Conservation (phyloP, 257 asterid species). For the Anisodus acutangulus region DNA sequence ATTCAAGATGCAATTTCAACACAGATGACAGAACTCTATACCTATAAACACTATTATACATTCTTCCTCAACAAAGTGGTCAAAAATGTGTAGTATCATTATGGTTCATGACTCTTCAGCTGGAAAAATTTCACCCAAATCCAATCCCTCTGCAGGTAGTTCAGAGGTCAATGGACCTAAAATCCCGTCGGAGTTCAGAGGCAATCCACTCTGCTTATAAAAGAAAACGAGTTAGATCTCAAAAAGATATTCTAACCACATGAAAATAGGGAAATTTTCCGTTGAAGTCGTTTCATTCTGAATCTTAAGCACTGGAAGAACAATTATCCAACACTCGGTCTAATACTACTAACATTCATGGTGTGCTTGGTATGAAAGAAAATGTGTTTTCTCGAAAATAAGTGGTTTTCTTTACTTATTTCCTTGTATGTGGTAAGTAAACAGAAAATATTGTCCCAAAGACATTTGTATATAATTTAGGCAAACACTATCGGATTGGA, state of each 20-base stretch:
- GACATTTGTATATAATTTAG: too few species aligned
- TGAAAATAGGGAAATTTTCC: neutral
- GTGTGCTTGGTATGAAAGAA: too few species aligned
- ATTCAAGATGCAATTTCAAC: neutral
- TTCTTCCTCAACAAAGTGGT: neutral
- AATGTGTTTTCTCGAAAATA: too few species aligned
- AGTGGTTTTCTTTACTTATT: too few species aligned
- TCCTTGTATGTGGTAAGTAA: too few species aligned
- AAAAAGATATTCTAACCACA: neutral
- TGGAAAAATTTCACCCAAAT: conserved; percentile 69
- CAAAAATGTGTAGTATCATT: neutral
- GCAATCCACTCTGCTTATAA: conserved; percentile 80
- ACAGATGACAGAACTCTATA: conserved; percentile 9
- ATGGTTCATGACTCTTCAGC: conserved; percentile 55
- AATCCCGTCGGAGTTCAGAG: conserved; percentile 87
- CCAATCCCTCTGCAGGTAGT: conserved; percentile 81
- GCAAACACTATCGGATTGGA: too few species aligned
- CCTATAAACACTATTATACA: neutral
- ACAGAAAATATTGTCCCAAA: too few species aligned
- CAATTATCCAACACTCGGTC: neutral
- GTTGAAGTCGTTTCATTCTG: neutral
- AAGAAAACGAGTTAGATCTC: neutral
- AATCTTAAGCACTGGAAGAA: neutral
- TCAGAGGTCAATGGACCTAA: conserved; percentile 80
- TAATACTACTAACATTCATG: too few species aligned